These are phyloP conservation scores for Mycosphaerella sp. DNA, from an alignment of 2,329 filamentous ascomycete species.

Conservation along the genomic window DNA sequence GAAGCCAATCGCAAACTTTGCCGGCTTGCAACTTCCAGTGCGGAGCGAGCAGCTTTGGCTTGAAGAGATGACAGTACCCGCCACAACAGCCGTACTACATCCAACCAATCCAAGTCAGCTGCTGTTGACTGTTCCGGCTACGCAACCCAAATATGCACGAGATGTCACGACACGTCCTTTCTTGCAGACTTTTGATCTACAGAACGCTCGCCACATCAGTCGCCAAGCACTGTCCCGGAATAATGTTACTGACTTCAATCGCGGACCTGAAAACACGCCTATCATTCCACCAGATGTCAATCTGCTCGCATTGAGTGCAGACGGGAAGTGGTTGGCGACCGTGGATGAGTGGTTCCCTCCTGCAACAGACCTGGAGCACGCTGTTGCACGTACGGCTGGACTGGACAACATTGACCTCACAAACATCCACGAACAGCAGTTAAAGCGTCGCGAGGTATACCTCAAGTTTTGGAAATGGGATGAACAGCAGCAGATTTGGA, in stretches of 20 bases:
- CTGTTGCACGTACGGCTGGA: conserved; percentile 35
- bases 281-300: conserved; percentile 74
- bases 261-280: conserved; percentile 62
- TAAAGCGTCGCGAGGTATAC: conserved; percentile 61
- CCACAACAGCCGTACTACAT: conserved; percentile 36
- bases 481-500: conserved; percentile 52
- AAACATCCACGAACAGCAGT: conserved; percentile 37
- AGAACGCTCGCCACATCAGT: conserved; percentile 67
- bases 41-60: conserved; percentile 9
- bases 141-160: conserved; percentile 37
- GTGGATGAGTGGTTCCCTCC: conserved; percentile 86
- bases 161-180: conserved; percentile 47
- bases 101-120: conserved; percentile 38
- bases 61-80: conserved; percentile 11
- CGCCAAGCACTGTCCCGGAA: conserved; percentile 85
- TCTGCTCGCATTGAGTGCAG: conserved; percentile 65
- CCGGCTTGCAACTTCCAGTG: conserved; percentile 61
- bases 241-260: conserved; percentile 74
- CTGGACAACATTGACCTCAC: conserved; percentile 29
- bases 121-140: conserved; percentile 47
- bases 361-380: conserved; percentile 56
- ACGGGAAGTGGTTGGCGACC: conserved; percentile 86
- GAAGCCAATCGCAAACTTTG: conserved; percentile 74
- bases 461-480: conserved; percentile 85
- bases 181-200: conserved; percentile 83